Evolutionary conservation across 768 basidiomycete genomes (phyloP), one percentile per base, ranked within the genome.

Genomic region (Boletus coccyginus): DNA sequence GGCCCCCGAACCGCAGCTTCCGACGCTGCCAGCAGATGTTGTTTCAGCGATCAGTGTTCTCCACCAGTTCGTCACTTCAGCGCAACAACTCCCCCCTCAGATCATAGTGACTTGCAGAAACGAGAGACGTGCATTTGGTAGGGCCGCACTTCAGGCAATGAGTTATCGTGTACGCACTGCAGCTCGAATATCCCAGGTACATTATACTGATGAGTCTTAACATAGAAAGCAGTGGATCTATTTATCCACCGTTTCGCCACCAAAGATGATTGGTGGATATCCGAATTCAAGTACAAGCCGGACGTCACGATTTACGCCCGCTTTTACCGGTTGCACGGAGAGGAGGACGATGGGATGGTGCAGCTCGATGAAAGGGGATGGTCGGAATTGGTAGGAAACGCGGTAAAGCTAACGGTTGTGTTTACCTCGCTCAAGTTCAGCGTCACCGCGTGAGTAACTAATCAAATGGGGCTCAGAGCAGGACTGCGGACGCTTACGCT

Each of bases 191-290:
- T 24, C 19, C 36, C 40, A 13, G 21, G 27, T 19, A 47, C 41
- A 55, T 36, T 21, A 29, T 48, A 38, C 55, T 66, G 50, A 70
- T 40, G 14, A 5, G n/a, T n/a, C 33, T 9, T 19, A 21, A 36
- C 40, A 36, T 53, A 71, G 70, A 71, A 69, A 67, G 70, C 55
- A 31, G 60, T 61, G 38, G 70, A 71, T 21, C 17, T 72, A 27
- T 71, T 71, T 53, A 66, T 71, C 5, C 72, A 70, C 35, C 72
- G 70, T 24, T 71, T 71, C 38, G 69, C 70, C 27, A 71, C 71
- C 49, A 71, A 71, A 42, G 70, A 71, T 46, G 70, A 71, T 24
- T 71, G 70, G 70, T 71, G 71, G 71, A 65, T 71, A 69, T 73
- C 70, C 38, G 70, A 71, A 46, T 67, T 52, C 51, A 63, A 55